Percentiles rank a stretch among this genome's conserved stretches.
Evolutionary conservation across 2,329 filamentous ascomycete species (phyloP).

Genomic region (Verticillium nubilum): DNA sequence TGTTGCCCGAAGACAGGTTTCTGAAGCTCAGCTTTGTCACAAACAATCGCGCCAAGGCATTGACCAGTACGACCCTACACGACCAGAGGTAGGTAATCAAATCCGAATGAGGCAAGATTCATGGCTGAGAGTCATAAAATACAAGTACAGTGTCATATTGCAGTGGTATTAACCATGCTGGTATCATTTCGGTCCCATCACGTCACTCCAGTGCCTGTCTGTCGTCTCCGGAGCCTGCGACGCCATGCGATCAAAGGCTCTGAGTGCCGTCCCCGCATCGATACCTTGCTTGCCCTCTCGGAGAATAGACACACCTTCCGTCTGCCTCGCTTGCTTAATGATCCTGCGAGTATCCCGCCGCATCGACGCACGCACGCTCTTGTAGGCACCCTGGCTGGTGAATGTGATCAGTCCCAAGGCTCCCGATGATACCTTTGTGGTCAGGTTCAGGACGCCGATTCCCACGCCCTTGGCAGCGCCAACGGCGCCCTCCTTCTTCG

Average conservation of each 20-base stretch:
- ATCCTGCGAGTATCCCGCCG: constrained; percentile 6
- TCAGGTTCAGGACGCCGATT: constrained; percentile 28
- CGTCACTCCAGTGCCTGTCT: not conserved
- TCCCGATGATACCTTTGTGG: constrained; percentile 15
- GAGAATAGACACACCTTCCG: not conserved
- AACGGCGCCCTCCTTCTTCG: constrained; percentile 30
- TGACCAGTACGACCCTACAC: too few species aligned
- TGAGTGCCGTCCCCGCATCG: not conserved
- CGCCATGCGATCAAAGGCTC: not conserved
- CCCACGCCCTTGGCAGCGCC: constrained; percentile 36
- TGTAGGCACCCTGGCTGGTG: constrained; percentile 12
- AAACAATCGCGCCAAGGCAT: too few species aligned
- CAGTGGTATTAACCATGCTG: not conserved
- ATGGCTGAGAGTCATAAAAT: not conserved
- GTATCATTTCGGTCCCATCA: not conserved
- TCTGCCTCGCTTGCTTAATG: not conserved
- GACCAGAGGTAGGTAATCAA: too few species aligned
- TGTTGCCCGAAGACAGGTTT: too few species aligned
- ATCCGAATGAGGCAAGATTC: too few species aligned
- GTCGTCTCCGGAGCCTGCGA: not conserved
- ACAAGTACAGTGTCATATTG: not conserved
- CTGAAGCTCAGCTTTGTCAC: too few species aligned
- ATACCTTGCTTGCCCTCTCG: not conserved
- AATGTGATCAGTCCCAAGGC: constrained; percentile 16
- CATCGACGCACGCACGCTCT: constrained; percentile 10